Evolutionary conservation across 495 filamentous ascomycete species (phyloP).

Genomic region (Podospora pseudocomata): DNA sequence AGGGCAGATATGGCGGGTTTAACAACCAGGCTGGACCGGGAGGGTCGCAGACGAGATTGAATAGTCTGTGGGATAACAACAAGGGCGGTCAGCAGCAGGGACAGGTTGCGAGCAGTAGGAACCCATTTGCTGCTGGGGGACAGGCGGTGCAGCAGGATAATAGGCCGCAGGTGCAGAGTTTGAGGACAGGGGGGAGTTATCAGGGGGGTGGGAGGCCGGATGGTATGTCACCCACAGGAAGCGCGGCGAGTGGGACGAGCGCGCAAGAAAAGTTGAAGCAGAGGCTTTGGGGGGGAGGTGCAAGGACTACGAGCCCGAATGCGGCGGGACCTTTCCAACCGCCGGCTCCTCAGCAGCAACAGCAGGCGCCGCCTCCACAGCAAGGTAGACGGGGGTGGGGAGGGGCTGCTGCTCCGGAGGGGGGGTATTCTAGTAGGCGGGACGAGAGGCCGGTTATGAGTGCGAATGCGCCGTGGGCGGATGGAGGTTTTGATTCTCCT

Average conservation of each 20-base stretch:
- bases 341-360: slow-evolving; percentile 31
- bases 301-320: slow-evolving; percentile 42
- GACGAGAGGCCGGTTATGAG: slow-evolving; percentile 44
- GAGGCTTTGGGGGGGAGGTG: slow-evolving; percentile 46
- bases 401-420: slow-evolving; percentile 26
- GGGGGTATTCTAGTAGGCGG: slow-evolving; percentile 34
- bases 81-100: slow-evolving; percentile 50
- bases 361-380: slow-evolving; percentile 16
- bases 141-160: slow-evolving; percentile 8
- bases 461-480: slow-evolving; percentile 47
- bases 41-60: slow-evolving; percentile 41
- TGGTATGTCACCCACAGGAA: slow-evolving; percentile 35
- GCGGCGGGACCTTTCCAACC: slow-evolving; percentile 36
- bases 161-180: slow-evolving; percentile 60
- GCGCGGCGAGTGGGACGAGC: slow-evolving; percentile 28
- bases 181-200: slow-evolving; percentile 71
- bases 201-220: slow-evolving; percentile 29
- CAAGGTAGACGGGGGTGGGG: slow-evolving; percentile 27
- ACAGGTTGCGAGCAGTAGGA: slow-evolving; percentile 26
- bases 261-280: slow-evolving; percentile 51
- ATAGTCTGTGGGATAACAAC: slow-evolving; percentile 81
- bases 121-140: slow-evolving; percentile 20
- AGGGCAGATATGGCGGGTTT: slow-evolving; percentile 49
- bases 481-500: slow-evolving; percentile 38
- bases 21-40: slow-evolving; percentile 34